Evolutionary conservation across 495 filamentous ascomycete genomes (phyloP), one percentile per base, ranked within the genome.

Genomic region (Podospora didyma): DNA sequence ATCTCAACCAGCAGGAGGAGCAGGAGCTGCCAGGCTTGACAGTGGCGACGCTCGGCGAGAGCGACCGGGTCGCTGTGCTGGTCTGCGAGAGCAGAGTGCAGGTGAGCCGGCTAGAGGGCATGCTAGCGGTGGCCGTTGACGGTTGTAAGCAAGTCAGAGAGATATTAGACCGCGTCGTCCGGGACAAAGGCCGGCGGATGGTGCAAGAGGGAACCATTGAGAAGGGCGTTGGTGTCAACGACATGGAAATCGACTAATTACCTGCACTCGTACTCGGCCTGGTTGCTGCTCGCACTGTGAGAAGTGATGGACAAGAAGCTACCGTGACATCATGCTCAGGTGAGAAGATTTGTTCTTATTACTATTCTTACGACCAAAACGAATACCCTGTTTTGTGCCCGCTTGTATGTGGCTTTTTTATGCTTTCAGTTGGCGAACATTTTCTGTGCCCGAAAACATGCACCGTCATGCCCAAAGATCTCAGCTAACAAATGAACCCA

Each of bases 111-210:
- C 65, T 97, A 34, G 94, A 98, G 75, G 88, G 87, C 1, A 95
- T 98, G 90, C 70, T 97, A 62, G 90, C 87, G 0, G 90, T 94
- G 11, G 95, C 87, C 0, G 85, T 96, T 42, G 93, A 96, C 72
- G 94, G 92, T 41, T 97, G 95, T 72, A 87, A 82, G 70, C 87
- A 92, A 71, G 80, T 98, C 23, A 81, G 88, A 57, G 83, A 87
- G 64, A 83, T 96, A 31, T 61, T 93, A 61, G 89, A 93, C 66
- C 69, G 71, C 35, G 81, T 89, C 7, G 86, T 92, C 7, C 80
- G 83, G 65, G 76, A 73, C 59, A 84, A 85, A 66, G 89, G 89
- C 22, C 75, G 71, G 57, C 79, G 75, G 62, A 78, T 89, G 71
- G 66, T 95, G 47, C 77, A 83, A 49, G 82, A 82, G 53, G 82